phyloP scores from a whole-genome alignment of 192 early-diverging fungal species.

The Spizellomyces punctatus region DNA sequence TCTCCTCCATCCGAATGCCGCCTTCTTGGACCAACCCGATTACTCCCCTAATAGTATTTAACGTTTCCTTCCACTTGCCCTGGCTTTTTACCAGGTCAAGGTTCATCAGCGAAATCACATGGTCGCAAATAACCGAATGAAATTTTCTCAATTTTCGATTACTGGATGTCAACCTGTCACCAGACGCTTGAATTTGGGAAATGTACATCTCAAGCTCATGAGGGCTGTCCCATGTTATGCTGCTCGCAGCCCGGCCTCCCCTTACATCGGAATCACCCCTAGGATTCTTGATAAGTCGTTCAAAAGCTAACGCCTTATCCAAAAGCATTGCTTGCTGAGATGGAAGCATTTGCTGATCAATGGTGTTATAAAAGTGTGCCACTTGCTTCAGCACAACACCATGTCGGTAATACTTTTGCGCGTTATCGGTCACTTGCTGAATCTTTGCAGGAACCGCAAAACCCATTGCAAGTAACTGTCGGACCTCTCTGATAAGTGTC shows the following conservation, averaged over 20 bases:
- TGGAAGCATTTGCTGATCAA: constrained; percentile 62
- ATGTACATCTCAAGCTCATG: constrained; percentile 53
- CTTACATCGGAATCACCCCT: constrained; percentile 17
- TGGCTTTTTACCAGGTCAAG: constrained; percentile 54
- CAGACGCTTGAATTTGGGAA: constrained; percentile 42
- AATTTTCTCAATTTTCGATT: constrained; percentile 50
- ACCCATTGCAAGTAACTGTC: constrained; percentile 57
- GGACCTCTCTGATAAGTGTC: constrained; percentile 47
- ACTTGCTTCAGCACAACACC: constrained; percentile 60
- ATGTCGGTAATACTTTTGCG: constrained; percentile 51
- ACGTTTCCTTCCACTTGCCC: constrained; percentile 56
- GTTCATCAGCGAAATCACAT: constrained; percentile 42
- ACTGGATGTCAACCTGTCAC: constrained; percentile 46
- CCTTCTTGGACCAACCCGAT: constrained; percentile 43
- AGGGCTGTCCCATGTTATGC: constrained; percentile 45
- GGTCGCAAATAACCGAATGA: constrained; percentile 48
- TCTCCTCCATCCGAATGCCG: constrained; percentile 40
- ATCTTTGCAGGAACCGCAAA: constrained; percentile 50
- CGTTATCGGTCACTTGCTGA: constrained; percentile 45
- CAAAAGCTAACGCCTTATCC: constrained; percentile 54
- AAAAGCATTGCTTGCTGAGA: constrained; percentile 60
- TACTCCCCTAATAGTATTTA: constrained; percentile 44
- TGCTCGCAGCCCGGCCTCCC: constrained; percentile 5
- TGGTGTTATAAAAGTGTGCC: constrained; percentile 66
- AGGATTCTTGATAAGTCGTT: constrained; percentile 51